These are phyloP conservation scores for Apophysomyces elegans DNA, from an alignment of 371 early-diverging fungal species.

Conservation along the genomic window DNA sequence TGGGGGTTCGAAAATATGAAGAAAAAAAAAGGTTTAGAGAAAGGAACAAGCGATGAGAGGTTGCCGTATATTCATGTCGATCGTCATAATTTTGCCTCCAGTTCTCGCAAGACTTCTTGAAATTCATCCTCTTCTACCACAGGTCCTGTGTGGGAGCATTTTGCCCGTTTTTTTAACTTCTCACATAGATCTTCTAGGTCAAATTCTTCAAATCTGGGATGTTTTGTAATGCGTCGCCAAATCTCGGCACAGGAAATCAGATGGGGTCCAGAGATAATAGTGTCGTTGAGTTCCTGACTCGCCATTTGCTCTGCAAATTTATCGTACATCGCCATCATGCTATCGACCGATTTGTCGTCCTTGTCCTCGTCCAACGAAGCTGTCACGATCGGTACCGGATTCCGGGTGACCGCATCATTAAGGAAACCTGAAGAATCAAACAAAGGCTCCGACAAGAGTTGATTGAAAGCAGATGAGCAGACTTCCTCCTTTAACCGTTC, in stretches of 20 bases:
- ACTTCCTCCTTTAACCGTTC: slow-evolving; percentile 53
- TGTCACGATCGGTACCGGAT: slow-evolving; percentile 51
- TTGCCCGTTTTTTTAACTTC: slow-evolving; percentile 51
- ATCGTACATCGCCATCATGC: slow-evolving; percentile 22
- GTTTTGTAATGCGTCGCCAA: slow-evolving; percentile 51
- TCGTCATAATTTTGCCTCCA: slow-evolving; percentile 12
- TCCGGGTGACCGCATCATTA: slow-evolving; percentile 36
- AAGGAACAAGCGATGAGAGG: background rate
- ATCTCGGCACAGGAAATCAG: slow-evolving; percentile 40
- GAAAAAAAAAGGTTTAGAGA: background rate
- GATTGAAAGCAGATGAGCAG: slow-evolving; percentile 48
- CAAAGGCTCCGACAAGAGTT: slow-evolving; percentile 47
- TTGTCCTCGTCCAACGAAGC: slow-evolving; percentile 8
- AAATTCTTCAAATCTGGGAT: slow-evolving; percentile 57
- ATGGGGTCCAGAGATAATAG: slow-evolving; percentile 16
- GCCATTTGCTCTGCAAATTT: slow-evolving; percentile 23
- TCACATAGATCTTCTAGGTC: slow-evolving; percentile 50
- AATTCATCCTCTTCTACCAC: slow-evolving; percentile 48
- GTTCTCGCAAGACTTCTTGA: slow-evolving; percentile 21
- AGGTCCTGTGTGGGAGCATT: slow-evolving; percentile 58
- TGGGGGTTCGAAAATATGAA: background rate
- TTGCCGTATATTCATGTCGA: background rate
- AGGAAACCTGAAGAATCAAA: slow-evolving; percentile 47
- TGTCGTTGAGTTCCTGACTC: background rate
- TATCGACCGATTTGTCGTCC: slow-evolving; percentile 12